These are phyloP conservation scores for Cicer pinnatifidum DNA, from an alignment of 306 rosid species.

Conservation along the genomic window DNA sequence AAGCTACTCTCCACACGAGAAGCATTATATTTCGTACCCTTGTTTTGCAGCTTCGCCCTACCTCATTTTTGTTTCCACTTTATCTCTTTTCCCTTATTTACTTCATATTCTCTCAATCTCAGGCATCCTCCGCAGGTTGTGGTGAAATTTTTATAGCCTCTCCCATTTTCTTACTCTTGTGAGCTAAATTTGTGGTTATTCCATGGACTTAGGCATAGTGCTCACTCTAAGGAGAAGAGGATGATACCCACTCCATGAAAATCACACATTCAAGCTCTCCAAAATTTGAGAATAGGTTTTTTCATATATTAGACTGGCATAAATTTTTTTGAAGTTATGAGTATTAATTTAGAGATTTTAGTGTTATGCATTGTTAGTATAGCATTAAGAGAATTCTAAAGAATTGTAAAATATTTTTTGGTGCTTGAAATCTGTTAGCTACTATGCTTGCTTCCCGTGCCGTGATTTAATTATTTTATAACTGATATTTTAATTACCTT, in stretches of 20 bases:
- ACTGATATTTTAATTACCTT: too few relatives aligned
- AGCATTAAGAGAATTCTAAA: too few relatives aligned
- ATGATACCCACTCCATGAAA: background rate
- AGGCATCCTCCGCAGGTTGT: background rate
- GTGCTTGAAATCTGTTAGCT: background rate
- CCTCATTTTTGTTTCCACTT: background rate
- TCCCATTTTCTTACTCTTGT: background rate
- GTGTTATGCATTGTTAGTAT: background rate
- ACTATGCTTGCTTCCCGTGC: background rate
- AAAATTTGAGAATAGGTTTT: background rate
- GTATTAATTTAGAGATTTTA: background rate
- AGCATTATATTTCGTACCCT: conserved; percentile 8
- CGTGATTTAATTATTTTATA: too few relatives aligned
- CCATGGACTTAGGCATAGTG: background rate
- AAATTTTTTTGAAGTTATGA: background rate
- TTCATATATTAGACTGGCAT: background rate
- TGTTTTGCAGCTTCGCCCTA: background rate
- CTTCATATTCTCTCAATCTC: conserved; percentile 7
- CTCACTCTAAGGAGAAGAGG: background rate
- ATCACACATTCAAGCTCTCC: background rate
- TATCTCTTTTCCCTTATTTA: background rate
- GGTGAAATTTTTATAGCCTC: conserved; percentile 6
- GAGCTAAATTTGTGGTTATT: background rate
- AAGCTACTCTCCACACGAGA: background rate
- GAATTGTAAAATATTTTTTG: background rate